Evolutionary conservation across 495 filamentous ascomycete genomes (phyloP), one percentile per base, ranked within the genome.

Genomic region (Peziza echinospora): DNA sequence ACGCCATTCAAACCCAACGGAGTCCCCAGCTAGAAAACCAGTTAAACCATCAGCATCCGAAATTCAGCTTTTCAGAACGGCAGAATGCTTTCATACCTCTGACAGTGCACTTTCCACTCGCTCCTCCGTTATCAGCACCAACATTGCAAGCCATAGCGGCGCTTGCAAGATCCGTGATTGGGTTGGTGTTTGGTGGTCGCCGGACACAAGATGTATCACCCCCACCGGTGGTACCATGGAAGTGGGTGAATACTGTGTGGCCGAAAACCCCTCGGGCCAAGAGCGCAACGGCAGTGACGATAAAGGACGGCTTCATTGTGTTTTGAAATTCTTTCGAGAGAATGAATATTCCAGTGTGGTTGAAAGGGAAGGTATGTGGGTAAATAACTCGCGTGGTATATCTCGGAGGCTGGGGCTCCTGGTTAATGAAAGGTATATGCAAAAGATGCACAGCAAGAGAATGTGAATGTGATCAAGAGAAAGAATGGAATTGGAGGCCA

Each of bases 71-170:
- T 26, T 1, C 1, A 11, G 24, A 11, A 22, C 7, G 25, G 26
- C 21, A 16, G 9, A 13, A n/a, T n/a, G n/a, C 26, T 16, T 21
- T 22, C 21, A 21, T 42, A 48, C 53, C 25, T 23, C 57, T 45
- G 13, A 56, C 43, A 1, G n/a, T 19, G 13, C 53, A 48, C 37
- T 56, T 54, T 2, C 23, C 21, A 1, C 22, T 17, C 7, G 7
- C 53, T 22, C 30, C 40, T n/a, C 49, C 26, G 9, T 21, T 16
- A 0, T 50, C 43, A n/a, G n/a, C n/a, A n/a, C n/a, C n/a, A 13
- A 10, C 3, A 25, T 55, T 78, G 51, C 80, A 85, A 17, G 76
- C 78, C 71, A 85, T 76, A 44, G 77, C 69, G 13, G 64, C 54
- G 51, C 71, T 75, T 24, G 51, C 47, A 21, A 80, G 43, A 41